These are phyloP conservation scores for Arabidopsis hybrid DNA, from an alignment of 441 rosid species.

Conservation along the genomic window DNA sequence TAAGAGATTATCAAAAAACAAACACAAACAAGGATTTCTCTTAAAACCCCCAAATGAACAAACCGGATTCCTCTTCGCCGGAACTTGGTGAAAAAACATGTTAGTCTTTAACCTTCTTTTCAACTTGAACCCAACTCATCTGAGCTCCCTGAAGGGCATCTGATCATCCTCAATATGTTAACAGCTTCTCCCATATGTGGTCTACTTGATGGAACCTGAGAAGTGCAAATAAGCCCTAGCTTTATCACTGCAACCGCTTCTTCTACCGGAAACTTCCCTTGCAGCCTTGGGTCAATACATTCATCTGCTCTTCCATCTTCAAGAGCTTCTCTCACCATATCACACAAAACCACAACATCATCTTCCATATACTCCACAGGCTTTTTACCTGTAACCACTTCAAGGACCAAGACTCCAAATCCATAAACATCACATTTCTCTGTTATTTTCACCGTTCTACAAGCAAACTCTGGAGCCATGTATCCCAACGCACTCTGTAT, in stretches of 20 bases:
- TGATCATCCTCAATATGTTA: conserved; percentile 86
- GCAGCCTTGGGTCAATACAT: conserved; percentile 73
- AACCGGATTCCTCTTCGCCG: conserved; percentile 93
- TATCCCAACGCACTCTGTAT: conserved; percentile 82
- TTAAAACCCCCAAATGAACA: conserved; percentile 49
- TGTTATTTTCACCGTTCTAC: conserved; percentile 74
- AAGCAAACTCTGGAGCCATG: conserved; percentile 86
- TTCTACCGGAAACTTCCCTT: conserved; percentile 74
- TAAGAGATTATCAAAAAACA: conserved; percentile 37
- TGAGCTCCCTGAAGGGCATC: conserved; percentile 90
- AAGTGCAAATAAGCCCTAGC: conserved; percentile 89
- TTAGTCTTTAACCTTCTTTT: conserved; percentile 34
- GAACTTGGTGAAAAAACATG: conserved; percentile 47
- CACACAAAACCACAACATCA: conserved; percentile 91
- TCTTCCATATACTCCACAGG: conserved; percentile 99
- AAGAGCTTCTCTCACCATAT: conserved; percentile 86
- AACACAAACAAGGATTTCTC: conserved; percentile 45
- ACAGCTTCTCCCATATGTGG: conserved; percentile 96
- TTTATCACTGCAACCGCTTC: conserved; percentile 92
- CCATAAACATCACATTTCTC: conserved; percentile 85
- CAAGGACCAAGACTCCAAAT: conserved; percentile 69
- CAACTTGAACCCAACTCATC: conserved; percentile 62
- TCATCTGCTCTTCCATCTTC: conserved; percentile 91
- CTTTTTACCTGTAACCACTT: conserved; percentile 82
- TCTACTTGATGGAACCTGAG: conserved; percentile 96